phyloP scores from a whole-genome alignment of 1,284 basidiomycete species.

The Ganoderma boninense region DNA sequence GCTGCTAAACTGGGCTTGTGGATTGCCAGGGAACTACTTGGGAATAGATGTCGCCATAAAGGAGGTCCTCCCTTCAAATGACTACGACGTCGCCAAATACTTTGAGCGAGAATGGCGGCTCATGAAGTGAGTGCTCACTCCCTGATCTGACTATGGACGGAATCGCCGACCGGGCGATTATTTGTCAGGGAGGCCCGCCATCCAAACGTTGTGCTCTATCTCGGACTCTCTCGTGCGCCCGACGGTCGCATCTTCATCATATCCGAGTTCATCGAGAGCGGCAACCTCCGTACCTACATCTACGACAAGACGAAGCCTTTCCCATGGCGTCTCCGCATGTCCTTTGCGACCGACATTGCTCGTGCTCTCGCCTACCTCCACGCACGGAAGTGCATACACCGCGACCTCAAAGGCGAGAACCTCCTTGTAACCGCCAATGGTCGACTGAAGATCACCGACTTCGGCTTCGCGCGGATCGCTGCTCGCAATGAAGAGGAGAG shows the following conservation, averaged over 20 bases:
- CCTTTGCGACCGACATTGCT: slow-evolving; percentile 94
- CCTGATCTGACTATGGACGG: neutral
- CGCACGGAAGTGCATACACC: slow-evolving; percentile 87
- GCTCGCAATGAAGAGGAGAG: slow-evolving; percentile 92
- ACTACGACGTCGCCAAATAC: slow-evolving; percentile 96
- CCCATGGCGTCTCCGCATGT: slow-evolving; percentile 90
- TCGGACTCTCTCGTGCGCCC: slow-evolving; percentile 91
- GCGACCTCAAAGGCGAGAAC: slow-evolving; percentile 97
- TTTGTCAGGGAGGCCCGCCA: slow-evolving; percentile 76
- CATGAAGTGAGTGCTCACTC: slow-evolving; percentile 70
- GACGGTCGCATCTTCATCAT: slow-evolving; percentile 90
- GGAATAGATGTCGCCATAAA: slow-evolving; percentile 97
- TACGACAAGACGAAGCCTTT: slow-evolving; percentile 82
- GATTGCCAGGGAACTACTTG: slow-evolving; percentile 78
- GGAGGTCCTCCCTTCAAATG: slow-evolving; percentile 89
- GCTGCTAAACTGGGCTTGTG: slow-evolving; percentile 9
- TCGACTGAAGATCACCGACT: slow-evolving; percentile 96
- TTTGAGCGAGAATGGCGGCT: slow-evolving; percentile 97
- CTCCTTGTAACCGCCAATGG: slow-evolving; percentile 94
- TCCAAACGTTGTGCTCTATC: slow-evolving; percentile 94
- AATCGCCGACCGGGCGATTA: slow-evolving; percentile 11
- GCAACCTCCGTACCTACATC: slow-evolving; percentile 90
- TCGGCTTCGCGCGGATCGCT: slow-evolving; percentile 94
- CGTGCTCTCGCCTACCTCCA: slow-evolving; percentile 97
- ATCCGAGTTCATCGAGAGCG: slow-evolving; percentile 89